Percentiles rank a stretch among this genome's conserved stretches.
Conservation (phyloP, 345 rosid species). For the Erodium maritimum region DNA sequence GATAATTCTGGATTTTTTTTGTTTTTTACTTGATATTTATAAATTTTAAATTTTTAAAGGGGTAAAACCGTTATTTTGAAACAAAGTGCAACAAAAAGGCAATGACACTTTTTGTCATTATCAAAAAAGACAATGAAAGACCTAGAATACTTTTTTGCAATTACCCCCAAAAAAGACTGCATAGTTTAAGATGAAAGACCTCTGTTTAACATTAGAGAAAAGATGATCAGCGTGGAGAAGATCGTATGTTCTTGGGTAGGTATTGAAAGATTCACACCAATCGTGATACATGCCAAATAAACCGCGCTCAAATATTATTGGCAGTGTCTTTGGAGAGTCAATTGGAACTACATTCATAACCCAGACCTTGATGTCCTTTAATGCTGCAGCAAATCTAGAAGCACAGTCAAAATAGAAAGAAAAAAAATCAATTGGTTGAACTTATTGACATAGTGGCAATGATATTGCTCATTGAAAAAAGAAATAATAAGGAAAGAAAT, state of each 20-base stretch:
- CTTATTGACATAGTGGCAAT: background rate
- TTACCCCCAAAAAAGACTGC: too few species aligned
- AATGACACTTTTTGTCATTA: too few species aligned
- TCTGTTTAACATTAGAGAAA: conserved; percentile 48
- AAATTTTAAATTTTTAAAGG: too few species aligned
- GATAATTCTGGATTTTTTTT: too few species aligned
- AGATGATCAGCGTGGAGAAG: conserved; percentile 81
- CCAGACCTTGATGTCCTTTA: conserved; percentile 67
- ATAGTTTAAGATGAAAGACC: conserved; percentile 24
- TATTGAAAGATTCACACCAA: conserved; percentile 84
- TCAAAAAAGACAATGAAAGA: too few species aligned
- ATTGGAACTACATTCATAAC: conserved; percentile 77
- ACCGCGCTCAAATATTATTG: conserved; percentile 85
- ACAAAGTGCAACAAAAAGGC: too few species aligned
- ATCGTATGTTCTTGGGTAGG: conserved; percentile 83
- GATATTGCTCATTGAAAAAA: too few species aligned
- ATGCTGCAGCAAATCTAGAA: conserved; percentile 63
- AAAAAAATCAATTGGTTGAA: background rate
- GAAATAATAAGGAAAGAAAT: too few species aligned
- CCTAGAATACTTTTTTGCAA: too few species aligned
- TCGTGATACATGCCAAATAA: conserved; percentile 83
- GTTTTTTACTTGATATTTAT: too few species aligned
- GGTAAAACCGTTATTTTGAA: too few species aligned
- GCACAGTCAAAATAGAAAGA: background rate
- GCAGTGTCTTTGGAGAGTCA: conserved; percentile 68